Base-by-base conservation (phyloP, 116 monocot species). In the Posidonia oceanica region DNA sequence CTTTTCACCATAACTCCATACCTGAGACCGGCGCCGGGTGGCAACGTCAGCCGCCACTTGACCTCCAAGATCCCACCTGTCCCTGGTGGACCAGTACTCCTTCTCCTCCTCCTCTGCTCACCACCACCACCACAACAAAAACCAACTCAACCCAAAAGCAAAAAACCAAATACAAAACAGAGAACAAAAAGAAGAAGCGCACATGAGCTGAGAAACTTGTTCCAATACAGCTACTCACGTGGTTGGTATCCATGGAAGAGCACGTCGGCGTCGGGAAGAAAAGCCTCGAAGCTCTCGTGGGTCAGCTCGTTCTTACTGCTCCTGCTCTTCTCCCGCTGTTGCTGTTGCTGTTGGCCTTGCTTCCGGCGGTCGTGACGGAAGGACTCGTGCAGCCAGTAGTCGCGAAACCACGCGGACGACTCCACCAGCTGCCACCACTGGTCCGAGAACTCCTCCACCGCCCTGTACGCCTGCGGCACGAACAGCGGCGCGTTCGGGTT, bases 401-500 rank as follows among this genome's bases (percentile, higher is more conserved):
- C 92, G 6, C 89, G 87, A 75, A 84, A 88, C 86, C 88, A 96
- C 16, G 86, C 44, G 7, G 84, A 81, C 3, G 86, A 81, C 68
- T 95, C 78, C 54, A 95, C 84, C 60, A 91, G 72, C 58, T 84
- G 82, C 88, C 86, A 89, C 91, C 91, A 91, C 63, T 96, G 70
- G 0, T 88, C 91, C 1, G 96, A 91, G 76, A 89, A 91, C 58
- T 91, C 92, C 76, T 97, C 97, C 36, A 86, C 89, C 74, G 75
- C 80, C 71, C 79, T 83, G 59, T 83, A 77, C 51, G 97, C 89
- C 39, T 77, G 73, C 3, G 97, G 92, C 36, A 97, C 85, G 74
- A 97, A 97, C 3, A 85, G 81, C 15, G 97, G 92, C 6, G 97
- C 97, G 52, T 91, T 83, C 18, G 97, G 89, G 71, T 97, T 97